phyloP scores from a whole-genome alignment of 2,329 filamentous ascomycete genomes.

The Leptosphaerulina australis region DNA sequence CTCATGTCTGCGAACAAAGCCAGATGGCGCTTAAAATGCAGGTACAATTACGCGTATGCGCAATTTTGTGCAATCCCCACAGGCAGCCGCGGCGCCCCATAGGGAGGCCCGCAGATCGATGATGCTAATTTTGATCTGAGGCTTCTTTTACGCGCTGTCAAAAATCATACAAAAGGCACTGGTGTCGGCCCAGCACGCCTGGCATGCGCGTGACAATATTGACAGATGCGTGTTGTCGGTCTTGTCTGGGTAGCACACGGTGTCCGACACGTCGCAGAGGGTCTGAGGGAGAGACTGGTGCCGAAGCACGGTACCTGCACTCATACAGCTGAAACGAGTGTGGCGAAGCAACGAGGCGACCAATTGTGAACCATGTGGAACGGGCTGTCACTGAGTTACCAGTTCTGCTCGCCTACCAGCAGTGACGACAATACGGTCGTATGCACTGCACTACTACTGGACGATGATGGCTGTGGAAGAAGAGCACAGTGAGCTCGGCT shows the following conservation, averaged over 20 bases:
- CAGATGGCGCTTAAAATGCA: constrained; percentile 17
- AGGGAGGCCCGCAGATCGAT: constrained; percentile 16
- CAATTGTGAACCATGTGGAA: constrained; percentile 3
- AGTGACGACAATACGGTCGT: constrained; percentile 3
- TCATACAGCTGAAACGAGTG: constrained; percentile 12
- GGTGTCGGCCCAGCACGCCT: constrained; percentile 8
- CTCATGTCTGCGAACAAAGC: constrained; percentile 3
- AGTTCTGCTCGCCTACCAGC: constrained; percentile 13
- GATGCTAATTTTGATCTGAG: constrained; percentile 14
- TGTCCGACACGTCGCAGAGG: constrained; percentile 5
- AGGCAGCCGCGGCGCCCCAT: constrained; percentile 14
- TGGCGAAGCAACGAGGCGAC: constrained; percentile 15
- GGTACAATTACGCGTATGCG: constrained; percentile 20
- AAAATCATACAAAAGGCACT: constrained; percentile 1
- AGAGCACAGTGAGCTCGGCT: constrained; percentile 8
- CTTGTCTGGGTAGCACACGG: constrained; percentile 15
- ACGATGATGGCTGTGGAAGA: neutral
- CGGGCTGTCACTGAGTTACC: neutral
- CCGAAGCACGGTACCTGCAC: constrained; percentile 5
- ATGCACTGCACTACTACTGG: constrained; percentile 13
- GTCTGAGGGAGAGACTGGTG: constrained; percentile 2
- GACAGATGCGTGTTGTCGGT: constrained; percentile 10
- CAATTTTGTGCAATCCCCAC: constrained; percentile 17
- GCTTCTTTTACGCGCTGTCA: constrained; percentile 8
- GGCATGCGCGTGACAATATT: constrained; percentile 6